These are phyloP conservation scores for Fusarium sp. DNA, from an alignment of 2,329 filamentous ascomycete species.

Conservation along the genomic window DNA sequence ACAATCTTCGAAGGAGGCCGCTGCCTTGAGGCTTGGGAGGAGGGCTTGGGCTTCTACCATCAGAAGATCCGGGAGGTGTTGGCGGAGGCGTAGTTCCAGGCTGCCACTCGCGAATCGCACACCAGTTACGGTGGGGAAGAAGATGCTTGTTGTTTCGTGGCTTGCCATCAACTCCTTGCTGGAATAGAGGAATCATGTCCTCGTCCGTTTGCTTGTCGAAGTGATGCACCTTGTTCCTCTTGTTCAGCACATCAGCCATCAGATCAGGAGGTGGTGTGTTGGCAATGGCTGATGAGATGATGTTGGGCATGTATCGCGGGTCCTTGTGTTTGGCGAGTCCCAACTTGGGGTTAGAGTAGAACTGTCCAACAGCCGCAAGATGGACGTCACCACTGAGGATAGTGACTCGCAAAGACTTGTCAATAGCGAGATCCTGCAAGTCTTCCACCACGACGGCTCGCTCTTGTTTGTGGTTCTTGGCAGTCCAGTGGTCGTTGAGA, in stretches of 20 bases:
- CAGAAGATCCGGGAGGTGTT: conserved; percentile 66
- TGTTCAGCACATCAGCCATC: conserved; percentile 91
- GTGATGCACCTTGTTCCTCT: conserved; percentile 83
- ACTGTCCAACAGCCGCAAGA: conserved; percentile 89
- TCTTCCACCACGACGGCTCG: conserved; percentile 87
- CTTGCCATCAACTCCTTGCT: conserved; percentile 87
- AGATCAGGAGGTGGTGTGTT: conserved; percentile 89
- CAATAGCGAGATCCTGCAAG: conserved; percentile 89
- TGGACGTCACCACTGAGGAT: conserved; percentile 96
- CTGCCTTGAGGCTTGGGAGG: conserved; percentile 44
- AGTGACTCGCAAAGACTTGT: conserved; percentile 90
- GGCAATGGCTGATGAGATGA: conserved; percentile 92
- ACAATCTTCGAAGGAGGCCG: conserved; percentile 57
- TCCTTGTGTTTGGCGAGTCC: conserved; percentile 85
- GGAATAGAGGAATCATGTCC: conserved; percentile 94
- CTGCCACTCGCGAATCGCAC: conserved; percentile 84
- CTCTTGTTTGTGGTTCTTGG: conserved; percentile 92
- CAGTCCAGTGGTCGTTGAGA: conserved; percentile 96
- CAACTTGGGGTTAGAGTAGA: conserved; percentile 90
- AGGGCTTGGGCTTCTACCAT: conserved; percentile 53
- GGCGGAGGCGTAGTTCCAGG: conserved; percentile 78
- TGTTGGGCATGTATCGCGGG: conserved; percentile 95
- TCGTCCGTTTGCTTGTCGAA: conserved; percentile 84
- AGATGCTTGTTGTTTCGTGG: conserved; percentile 89
- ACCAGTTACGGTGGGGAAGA: conserved; percentile 93